These are phyloP conservation scores for Eustoma russellianum DNA, from an alignment of 257 asterid species.

Conservation along the genomic window DNA sequence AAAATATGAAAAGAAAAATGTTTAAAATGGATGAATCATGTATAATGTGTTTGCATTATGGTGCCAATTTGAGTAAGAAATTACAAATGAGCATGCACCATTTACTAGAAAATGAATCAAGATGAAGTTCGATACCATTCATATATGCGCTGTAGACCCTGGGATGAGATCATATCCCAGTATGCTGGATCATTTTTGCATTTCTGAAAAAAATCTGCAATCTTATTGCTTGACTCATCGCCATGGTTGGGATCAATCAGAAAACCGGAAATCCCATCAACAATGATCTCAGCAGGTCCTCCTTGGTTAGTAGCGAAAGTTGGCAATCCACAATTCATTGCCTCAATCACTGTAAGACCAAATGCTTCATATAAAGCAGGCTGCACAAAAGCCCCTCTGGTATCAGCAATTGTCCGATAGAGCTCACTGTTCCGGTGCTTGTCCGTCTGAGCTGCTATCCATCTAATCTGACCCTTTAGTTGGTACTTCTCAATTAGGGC, in stretches of 20 bases:
- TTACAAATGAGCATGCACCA: not conserved
- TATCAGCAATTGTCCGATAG: constrained; percentile 72
- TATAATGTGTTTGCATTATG: not conserved
- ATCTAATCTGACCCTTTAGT: constrained; percentile 74
- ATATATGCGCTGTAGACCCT: constrained; percentile 65
- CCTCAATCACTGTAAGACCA: constrained; percentile 81
- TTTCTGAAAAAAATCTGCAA: constrained; percentile 70
- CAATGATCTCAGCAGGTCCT: constrained; percentile 93
- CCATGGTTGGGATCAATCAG: constrained; percentile 73
- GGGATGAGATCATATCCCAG: constrained; percentile 61
- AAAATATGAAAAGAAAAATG: not conserved
- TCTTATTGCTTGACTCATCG: constrained; percentile 65
- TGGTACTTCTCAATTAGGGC: constrained; percentile 47
- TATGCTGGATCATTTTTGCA: constrained; percentile 53
- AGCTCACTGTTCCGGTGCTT: constrained; percentile 62
- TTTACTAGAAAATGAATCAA: too few species aligned
- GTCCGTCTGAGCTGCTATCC: constrained; percentile 91
- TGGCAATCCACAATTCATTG: constrained; percentile 92
- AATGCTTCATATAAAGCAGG: constrained; percentile 91
- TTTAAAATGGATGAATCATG: too few species aligned
- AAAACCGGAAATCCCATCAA: constrained; percentile 77
- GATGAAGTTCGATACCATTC: constrained; percentile 42
- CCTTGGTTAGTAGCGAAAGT: constrained; percentile 91
- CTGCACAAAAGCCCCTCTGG: constrained; percentile 85
- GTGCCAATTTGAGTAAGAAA: not conserved